These are phyloP conservation scores for Phoenix roebelenii DNA, from an alignment of 176 grass and related monocot species.

Conservation along the genomic window DNA sequence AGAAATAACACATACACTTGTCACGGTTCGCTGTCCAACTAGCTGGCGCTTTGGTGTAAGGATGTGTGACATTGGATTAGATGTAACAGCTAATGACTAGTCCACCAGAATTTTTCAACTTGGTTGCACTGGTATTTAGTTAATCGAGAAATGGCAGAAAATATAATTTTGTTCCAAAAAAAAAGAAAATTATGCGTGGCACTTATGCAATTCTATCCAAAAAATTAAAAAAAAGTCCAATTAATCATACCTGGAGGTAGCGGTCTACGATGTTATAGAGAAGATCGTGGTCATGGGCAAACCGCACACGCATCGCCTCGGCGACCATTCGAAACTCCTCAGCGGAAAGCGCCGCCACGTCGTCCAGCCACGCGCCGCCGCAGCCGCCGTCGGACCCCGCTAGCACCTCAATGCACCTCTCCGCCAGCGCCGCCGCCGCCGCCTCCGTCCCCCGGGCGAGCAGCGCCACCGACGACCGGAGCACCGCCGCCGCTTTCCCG, in stretches of 20 bases:
- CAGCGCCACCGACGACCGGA: conserved; percentile 39
- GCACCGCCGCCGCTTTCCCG: conserved; percentile 23
- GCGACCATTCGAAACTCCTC: conserved; percentile 40
- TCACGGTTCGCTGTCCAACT: too few relatives aligned
- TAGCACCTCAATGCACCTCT: conserved; percentile 66
- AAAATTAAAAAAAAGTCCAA: conserved; percentile 5
- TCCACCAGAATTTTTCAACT: too few relatives aligned
- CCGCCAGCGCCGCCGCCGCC: conserved; percentile 11
- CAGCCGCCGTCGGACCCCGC: conserved; percentile 19
- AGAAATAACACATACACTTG: too few relatives aligned
- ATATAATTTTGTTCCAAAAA: too few relatives aligned
- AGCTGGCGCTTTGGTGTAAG: too few relatives aligned
- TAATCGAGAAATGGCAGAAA: too few relatives aligned
- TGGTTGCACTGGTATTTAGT: too few relatives aligned
- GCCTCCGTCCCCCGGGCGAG: conserved; percentile 26
- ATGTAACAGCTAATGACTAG: too few relatives aligned
- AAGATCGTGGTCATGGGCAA: conserved; percentile 66
- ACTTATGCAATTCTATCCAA: neutral
- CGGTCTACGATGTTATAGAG: conserved; percentile 70
- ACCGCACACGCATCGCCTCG: conserved; percentile 52
- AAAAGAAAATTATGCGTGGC: too few relatives aligned
- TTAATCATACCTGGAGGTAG: conserved; percentile 49
- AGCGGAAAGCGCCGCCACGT: conserved; percentile 34
- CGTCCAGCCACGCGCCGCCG: conserved; percentile 50
- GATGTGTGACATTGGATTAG: too few relatives aligned